These are phyloP conservation scores for Xanthoconium separans DNA, from an alignment of 1,284 basidiomycete genomes.

Conservation along the genomic window DNA sequence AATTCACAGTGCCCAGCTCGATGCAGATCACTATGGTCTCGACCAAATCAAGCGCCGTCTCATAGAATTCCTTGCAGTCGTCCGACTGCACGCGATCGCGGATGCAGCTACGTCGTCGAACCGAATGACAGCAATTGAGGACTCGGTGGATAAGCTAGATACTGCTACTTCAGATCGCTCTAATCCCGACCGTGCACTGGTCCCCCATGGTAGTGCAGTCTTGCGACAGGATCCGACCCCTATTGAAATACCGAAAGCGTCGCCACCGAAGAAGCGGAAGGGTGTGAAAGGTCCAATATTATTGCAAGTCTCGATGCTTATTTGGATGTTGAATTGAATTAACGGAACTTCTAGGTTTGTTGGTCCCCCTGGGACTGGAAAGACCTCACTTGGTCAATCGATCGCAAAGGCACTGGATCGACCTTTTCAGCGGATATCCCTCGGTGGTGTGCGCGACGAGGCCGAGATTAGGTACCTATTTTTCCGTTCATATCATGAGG, in stretches of 20 bases:
- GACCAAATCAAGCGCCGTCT: constrained; percentile 90
- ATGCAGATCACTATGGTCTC: constrained; percentile 86
- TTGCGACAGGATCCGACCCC: constrained; percentile 9
- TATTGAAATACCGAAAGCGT: constrained; percentile 7
- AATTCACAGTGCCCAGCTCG: constrained; percentile 59
- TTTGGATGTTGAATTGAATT: neutral
- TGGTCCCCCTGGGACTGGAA: constrained; percentile 82
- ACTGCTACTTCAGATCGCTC: constrained; percentile 13
- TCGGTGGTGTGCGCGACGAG: constrained; percentile 89
- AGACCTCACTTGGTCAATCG: constrained; percentile 84
- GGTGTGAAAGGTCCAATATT: constrained; percentile 80
- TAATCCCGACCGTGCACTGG: constrained; percentile 21
- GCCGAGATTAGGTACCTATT: constrained; percentile 68
- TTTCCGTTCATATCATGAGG: neutral
- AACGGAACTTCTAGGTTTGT: constrained; percentile 52
- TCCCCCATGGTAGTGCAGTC: constrained; percentile 5
- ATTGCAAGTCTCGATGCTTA: constrained; percentile 45
- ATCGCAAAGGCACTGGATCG: constrained; percentile 80
- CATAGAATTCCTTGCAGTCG: constrained; percentile 88
- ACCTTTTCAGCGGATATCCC: constrained; percentile 91
- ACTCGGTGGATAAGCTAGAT: constrained; percentile 1
- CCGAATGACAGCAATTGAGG: neutral
- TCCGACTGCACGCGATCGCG: constrained; percentile 72
- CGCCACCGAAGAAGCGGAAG: constrained; percentile 29
- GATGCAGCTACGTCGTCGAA: constrained; percentile 17